Base-by-base conservation (phyloP, 192 early-diverging fungal species). In the Backusella sp. region DNA sequence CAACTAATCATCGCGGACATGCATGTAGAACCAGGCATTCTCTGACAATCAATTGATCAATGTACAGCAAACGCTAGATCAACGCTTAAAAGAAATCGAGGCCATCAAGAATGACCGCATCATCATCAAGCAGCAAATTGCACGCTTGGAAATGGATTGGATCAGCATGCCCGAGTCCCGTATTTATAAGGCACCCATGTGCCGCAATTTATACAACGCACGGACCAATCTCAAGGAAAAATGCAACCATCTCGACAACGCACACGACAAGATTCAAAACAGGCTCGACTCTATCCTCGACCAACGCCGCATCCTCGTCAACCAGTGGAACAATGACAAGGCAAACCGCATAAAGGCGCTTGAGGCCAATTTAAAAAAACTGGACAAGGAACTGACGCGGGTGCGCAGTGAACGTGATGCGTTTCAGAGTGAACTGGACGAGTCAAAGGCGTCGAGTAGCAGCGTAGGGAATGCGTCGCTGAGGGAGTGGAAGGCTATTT, bases 331-430 rank as follows among this genome's bases (percentile, higher is more conserved):
- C 15, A 12, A 17, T 19, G 66, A 73, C 6, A 73, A 70, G 44
- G 34, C 19, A 8, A 41, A 14, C 5, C 49, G 62, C 4, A 53
- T 73, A 6, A 65, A 36, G 17, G 42, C 23, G 0, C 41, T 77
- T 9, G 56, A 62, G 14, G 76, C 70, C 1, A 66, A 77, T 15
- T 56, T 77, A 44, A 39, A 28, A 11, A 72, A 62, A 28, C 37
- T 81, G 1, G 80, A 81, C 17, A 23, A 19, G 4, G 76, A 75
- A 6, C 21, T 81, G n/a, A 77, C 76, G 0, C 42, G 56, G 32
- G 71, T 77, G 35, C 76, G 80, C 59, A 73, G 80, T 14, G 67
- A 81, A 17, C 36, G 80, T 36, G 80, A 81, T 49, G 42, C 62
- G 12, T 67, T 81, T 36, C 80, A 81, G 65, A 78, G 34, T 12